Base-by-base conservation (phyloP, 306 rosid genomes). In the Prunus fruticosa region DNA sequence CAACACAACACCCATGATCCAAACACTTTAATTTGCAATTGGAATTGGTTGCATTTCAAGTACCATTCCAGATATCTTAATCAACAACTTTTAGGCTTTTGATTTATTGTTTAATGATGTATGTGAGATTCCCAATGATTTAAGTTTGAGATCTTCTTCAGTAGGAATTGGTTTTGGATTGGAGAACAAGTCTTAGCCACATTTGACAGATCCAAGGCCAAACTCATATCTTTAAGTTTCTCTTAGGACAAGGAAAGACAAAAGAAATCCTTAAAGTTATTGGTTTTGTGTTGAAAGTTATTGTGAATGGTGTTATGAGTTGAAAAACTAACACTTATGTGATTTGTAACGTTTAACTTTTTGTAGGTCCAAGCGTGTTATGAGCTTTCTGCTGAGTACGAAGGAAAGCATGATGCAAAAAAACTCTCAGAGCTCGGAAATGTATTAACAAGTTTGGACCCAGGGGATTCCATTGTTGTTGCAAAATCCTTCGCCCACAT, bases 371-470 rank as follows among this genome's bases (percentile, higher is more conserved):
- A 92, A 90, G 97, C 93, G 57, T 89, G 92, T 43, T 95, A 95
- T 84, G 98, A 95, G 76, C 96, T 96, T 78, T 96, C 99, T 64
- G 97, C 99, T 18, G 93, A 92, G 80, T 96, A 96, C 75, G 99
- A 96, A 84, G 90, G 99, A 49, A 91, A 87, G 87, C 90, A 81
- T 73, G 89, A 96, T 38, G 93, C 97, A 2, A 77, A 88, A 79
- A 96, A 96, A 79, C 96, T 96, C 3, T 90, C 93, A 74, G 91
- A 92, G 63, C 95, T 96, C 20, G 99, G 99, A 76, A 92, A 58
- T 58, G 84, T 88, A 75, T 70, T 96, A 70, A 92, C 97, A 25
- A 89, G 96, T 84, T 89, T 96, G 83, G 96, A 96, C 76, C 96
- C 99, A 6, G 99, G 99, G 71, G 98, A 96, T 77, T 96, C 97